Evolutionary conservation across 2,329 filamentous ascomycete genomes (phyloP), one percentile per base, ranked within the genome.

Genomic region (Chrysoporthe deuterocubensis): DNA sequence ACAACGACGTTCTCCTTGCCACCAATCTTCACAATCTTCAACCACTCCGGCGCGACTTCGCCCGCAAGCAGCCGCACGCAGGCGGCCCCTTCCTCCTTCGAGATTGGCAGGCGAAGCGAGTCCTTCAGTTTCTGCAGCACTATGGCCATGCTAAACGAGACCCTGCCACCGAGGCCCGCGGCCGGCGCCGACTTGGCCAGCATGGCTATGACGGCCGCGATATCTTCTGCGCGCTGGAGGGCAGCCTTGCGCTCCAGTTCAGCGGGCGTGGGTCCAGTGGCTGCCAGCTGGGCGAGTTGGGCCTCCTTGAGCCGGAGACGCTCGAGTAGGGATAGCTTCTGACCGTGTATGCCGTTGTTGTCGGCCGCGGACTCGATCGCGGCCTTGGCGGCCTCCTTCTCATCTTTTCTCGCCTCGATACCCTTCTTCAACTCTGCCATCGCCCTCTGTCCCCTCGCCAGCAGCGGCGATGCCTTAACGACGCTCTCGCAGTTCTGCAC

Each of bases 241-340:
- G 91, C 91, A 3, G 88, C 86, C 16, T 83, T 85, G 14, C 90
- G 89, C 70, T 86, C 81, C 3, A 92, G 79, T 72, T 89, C 84
- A 21, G 82, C 84, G 32, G 84, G 81, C 0, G 85, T 80, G 0
- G 85, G 82, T 0, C 84, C 85, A 0, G 77, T 72, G 67, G 82
- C 67, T 68, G 79, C 63, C 69, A 80, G 71, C 75, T 82, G 75
- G 70, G 81, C 74, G 76, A 85, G 76, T 76, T 86, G 82, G 72
- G 84, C 78, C 72, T 92, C 87, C 81, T 95, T 95, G 65, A 85
- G 83, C 71, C 91, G 89, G 71, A 96, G 87, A 61, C 92, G 90
- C 76, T 94, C 92, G 67, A 96, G 83, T 34, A 96, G 86, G 64
- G 87, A 88, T 81, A 91, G 89, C 79, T 89, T 83, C 6, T 46